Base-by-base conservation (phyloP, 1,284 basidiomycete genomes). In the Singerocomus inundabilis region DNA sequence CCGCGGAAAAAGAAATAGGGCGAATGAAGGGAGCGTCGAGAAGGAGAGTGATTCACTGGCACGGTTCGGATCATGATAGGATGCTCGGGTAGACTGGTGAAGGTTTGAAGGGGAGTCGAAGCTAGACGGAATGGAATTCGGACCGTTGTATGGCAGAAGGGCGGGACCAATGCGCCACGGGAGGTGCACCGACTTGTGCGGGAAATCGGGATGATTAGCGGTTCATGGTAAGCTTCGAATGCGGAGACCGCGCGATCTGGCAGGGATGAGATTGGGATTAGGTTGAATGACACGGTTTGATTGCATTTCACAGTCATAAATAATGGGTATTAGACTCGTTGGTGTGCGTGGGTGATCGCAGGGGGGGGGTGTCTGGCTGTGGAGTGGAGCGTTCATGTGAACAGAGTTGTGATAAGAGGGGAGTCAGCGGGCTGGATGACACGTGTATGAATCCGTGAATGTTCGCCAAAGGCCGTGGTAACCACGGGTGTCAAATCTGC, bases 211-310 rank as follows among this genome's bases (percentile, higher is more conserved):
- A 30, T 41, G 45, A 57, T 60, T 42, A 38, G n/a, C 31, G 46
- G 15, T 36, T 29, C 38, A 61, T 39, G 57, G 38, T 6, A 3
- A 18, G 46, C 33, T 47, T 58, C 44, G 44, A 52, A 46, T 35
- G 48, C 60, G 58, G 56, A 49, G 62, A 52, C 44, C 55, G 55
- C 58, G 60, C 55, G 62, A 60, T 64, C 57, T 63, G 16, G 45
- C 34, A 30, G 42, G 24, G 57, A 4, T 31, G 34, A 63, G 58
- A 59, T 59, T 59, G 42, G 52, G 46, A 63, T 61, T 60, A 57
- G 48, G 55, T 50, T 55, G 48, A 18, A 32, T 59, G 46, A 58
- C 48, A 48, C 45, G 45, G 36, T 2, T 28, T 57, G 57, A 59
- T 59, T 40, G 41, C 1, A 47, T 59, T 58, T 56, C 46, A 31